Conservation (phyloP, 805 yeast genomes). For the Metschnikowia picachoensis region DNA sequence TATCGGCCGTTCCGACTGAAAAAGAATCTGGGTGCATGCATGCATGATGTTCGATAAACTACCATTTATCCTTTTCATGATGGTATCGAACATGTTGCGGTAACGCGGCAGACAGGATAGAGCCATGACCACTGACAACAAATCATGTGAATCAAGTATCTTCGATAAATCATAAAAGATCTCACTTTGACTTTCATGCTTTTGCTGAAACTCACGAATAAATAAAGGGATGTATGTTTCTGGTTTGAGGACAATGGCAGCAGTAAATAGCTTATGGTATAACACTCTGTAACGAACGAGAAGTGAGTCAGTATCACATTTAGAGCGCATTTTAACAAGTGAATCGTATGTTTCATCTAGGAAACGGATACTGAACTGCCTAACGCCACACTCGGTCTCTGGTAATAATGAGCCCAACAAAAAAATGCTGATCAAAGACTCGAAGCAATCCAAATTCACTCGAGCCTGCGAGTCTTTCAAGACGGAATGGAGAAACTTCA, state of each 20-base stretch:
- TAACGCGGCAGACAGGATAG: slow-evolving; percentile 27
- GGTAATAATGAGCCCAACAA: slow-evolving; percentile 34
- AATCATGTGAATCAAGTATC: slow-evolving; percentile 11
- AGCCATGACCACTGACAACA: slow-evolving; percentile 30
- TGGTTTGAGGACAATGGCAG: slow-evolving; percentile 36
- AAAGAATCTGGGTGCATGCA: slow-evolving; percentile 2
- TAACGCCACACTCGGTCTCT: slow-evolving; percentile 17
- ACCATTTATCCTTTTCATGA: slow-evolving; percentile 25
- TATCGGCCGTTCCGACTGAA: background rate
- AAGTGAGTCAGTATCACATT: slow-evolving; percentile 5
- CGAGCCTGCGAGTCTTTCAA: slow-evolving; percentile 27
- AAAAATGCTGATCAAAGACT: slow-evolving; percentile 32
- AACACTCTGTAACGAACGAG: slow-evolving; percentile 4
- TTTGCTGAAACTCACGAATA: slow-evolving; percentile 20
- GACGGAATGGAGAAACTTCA: slow-evolving; percentile 28
- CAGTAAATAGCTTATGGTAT: slow-evolving; percentile 24
- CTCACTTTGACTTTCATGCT: background rate
- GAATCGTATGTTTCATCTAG: slow-evolving; percentile 30
- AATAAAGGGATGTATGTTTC: slow-evolving; percentile 26
- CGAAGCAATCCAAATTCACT: slow-evolving; percentile 31
- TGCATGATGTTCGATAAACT: slow-evolving; percentile 18
- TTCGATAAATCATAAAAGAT: slow-evolving; percentile 1
- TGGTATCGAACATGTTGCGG: slow-evolving; percentile 16
- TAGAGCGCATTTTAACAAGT: slow-evolving; percentile 17
- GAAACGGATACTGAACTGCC: slow-evolving; percentile 26